Evolutionary conservation across 176 grass and related monocot species (phyloP).

Genomic region (Triticum timopheevii): DNA sequence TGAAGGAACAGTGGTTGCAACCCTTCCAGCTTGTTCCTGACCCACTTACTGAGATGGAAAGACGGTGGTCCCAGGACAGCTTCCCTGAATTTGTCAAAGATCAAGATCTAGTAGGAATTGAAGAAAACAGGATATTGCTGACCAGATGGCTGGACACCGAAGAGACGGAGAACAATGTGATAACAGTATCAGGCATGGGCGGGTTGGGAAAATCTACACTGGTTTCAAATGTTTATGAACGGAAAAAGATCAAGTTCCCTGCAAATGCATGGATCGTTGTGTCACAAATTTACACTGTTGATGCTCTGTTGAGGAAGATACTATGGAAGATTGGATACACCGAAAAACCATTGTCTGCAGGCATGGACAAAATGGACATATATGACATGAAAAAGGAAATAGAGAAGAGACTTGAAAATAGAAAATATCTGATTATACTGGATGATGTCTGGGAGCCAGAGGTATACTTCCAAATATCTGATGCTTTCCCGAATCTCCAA

Average conservation of each 20-base stretch:
- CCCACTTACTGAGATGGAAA: neutral
- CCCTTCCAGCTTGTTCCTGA: constrained; percentile 15
- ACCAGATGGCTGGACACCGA: constrained; percentile 13
- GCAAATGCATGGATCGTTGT: constrained; percentile 36
- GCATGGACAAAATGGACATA: constrained; percentile 25
- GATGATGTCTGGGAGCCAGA: constrained; percentile 68
- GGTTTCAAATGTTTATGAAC: constrained; percentile 43
- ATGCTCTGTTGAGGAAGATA: constrained; percentile 22
- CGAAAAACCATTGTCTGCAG: neutral
- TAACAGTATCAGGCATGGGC: constrained; percentile 43
- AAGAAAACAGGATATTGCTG: constrained; percentile 13
- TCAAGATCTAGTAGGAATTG: constrained; percentile 35
- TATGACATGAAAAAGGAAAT: constrained; percentile 37
- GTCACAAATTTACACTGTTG: constrained; percentile 27
- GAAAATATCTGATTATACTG: constrained; percentile 57
- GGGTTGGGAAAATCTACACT: constrained; percentile 40
- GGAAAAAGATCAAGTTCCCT: constrained; percentile 33
- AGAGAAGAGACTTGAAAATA: constrained; percentile 3
- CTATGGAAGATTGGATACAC: constrained; percentile 20
- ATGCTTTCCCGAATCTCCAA: constrained; percentile 34
- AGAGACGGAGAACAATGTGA: constrained; percentile 9
- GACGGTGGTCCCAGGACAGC: constrained; percentile 22
- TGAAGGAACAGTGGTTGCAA: constrained; percentile 21
- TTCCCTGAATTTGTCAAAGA: constrained; percentile 41
- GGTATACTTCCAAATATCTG: constrained; percentile 40